A percentile compares a stretch with the other conserved stretches of the same genome.
Conservation (phyloP, 2,329 filamentous ascomycete genomes). For the Rhynchosporium graminicola region DNA sequence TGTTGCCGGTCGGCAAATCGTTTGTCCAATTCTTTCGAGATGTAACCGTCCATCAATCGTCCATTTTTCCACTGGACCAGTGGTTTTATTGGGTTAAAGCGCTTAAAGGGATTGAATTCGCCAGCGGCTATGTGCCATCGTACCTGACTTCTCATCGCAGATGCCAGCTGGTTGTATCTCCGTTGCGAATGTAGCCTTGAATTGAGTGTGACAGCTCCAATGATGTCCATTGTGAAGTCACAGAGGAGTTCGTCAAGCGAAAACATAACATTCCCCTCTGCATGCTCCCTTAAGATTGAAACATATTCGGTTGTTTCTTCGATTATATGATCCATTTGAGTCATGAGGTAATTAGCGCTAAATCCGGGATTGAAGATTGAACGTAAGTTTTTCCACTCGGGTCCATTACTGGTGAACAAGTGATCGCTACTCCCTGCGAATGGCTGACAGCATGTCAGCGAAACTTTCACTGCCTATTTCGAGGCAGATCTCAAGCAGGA, state of each 20-base stretch:
- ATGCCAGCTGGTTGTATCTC: slow-evolving; percentile 27
- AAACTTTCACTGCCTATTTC: neutral
- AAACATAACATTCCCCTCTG: slow-evolving; percentile 27
- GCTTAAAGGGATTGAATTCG: slow-evolving; percentile 26
- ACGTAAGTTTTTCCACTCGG: slow-evolving; percentile 33
- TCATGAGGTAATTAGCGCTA: slow-evolving; percentile 25
- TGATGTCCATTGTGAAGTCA: slow-evolving; percentile 33
- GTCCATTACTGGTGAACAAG: slow-evolving; percentile 29
- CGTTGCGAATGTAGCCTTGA: slow-evolving; percentile 27
- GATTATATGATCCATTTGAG: slow-evolving; percentile 28
- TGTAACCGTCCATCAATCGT: slow-evolving; percentile 32
- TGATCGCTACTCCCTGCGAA: slow-evolving; percentile 25
- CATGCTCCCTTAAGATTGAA: slow-evolving; percentile 26
- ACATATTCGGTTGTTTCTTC: slow-evolving; percentile 27
- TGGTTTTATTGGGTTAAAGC: slow-evolving; percentile 29
- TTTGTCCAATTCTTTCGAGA: slow-evolving; percentile 30
- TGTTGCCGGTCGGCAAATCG: slow-evolving; percentile 22
- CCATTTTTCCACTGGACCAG: slow-evolving; percentile 29
- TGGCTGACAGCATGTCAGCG: neutral
- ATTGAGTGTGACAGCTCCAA: slow-evolving; percentile 27
- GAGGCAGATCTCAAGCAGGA: neutral
- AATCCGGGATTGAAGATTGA: slow-evolving; percentile 36
- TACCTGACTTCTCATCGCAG: slow-evolving; percentile 28
- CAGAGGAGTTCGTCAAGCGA: slow-evolving; percentile 28
- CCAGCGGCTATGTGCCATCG: slow-evolving; percentile 26